Evolutionary conservation across 495 filamentous ascomycete genomes (phyloP), one percentile per base, ranked within the genome.

Genomic region (Tuber borchii): DNA sequence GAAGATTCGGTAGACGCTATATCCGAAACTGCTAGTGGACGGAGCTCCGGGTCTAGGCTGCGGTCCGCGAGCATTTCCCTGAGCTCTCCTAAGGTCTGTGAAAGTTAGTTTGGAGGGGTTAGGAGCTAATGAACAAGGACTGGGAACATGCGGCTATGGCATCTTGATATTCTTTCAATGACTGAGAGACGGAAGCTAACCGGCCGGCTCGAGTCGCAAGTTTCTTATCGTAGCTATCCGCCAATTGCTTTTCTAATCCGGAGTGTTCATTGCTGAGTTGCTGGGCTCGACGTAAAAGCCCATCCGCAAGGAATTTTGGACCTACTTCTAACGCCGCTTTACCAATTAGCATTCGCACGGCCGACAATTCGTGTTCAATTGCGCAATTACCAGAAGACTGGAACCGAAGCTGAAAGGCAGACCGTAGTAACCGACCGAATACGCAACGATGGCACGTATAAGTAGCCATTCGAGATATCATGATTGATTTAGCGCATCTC

Each of bases 181-280:
- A 90, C 39, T 85, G 83, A 45, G 89, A 87, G 14, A 97, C 88
- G n/a, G 86, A 84, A 43, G 89, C 87, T 61, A 96, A 84, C 83
- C 97, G 92, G 69, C 95, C 94, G 3, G 90, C 85, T 76, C 91
- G 89, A 85, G 92, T 95, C 7, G 93, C 93, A 6, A 88, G 86
- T 76, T 88, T 89, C 0, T 88, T 82, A 82, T 97, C 92, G 82
- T 94, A 99, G 72, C 88, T 85, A 51, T 87, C 83, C 68, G 85
- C 82, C 43, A 92, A 82, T 80, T 87, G 86, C 40, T 89, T 83
- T 1, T 88, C 87, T 31, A 92, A 86, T 8, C 85, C 84, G n/a
- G 89, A 84, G 84, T 96, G 92, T 79, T 96, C 91, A 44, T 83
- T 81, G 43, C 89, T 88, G 46, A 93, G 83, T 42, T 88, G 84